Conservation (phyloP, 176 grass and related monocot genomes). For the Raddia guianensis region DNA sequence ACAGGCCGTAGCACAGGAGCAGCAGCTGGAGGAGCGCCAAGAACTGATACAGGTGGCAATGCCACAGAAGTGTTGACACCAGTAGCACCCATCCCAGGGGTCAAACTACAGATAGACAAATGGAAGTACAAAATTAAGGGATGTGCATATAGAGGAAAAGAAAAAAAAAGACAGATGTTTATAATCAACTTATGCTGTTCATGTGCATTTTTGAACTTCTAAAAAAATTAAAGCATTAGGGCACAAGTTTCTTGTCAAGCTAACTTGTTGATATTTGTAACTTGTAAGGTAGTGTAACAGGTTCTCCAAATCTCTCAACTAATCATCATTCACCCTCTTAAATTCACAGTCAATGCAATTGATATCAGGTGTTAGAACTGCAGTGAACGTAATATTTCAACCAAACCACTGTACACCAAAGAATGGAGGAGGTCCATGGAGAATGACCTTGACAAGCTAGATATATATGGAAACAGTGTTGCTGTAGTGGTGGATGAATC, state of each 20-base stretch:
- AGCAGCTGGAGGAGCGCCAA: constrained; percentile 63
- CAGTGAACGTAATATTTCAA: constrained; percentile 33
- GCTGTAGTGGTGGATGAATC: constrained; percentile 59
- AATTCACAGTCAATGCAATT: constrained; percentile 30
- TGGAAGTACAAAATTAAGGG: constrained; percentile 4
- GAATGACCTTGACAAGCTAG: constrained; percentile 68
- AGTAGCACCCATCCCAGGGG: constrained; percentile 55
- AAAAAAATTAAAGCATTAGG: not conserved
- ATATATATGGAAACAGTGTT: constrained; percentile 56
- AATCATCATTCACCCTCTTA: constrained; percentile 28
- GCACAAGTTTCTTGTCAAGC: not conserved
- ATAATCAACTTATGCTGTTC: not conserved
- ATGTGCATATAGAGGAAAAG: not conserved
- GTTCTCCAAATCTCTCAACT: not conserved
- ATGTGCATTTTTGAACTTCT: not conserved
- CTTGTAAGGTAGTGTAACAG: constrained; percentile 14
- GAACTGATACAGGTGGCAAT: constrained; percentile 65
- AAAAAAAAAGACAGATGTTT: not conserved
- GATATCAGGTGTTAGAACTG: constrained; percentile 29
- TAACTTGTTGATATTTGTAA: constrained; percentile 20
- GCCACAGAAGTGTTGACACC: constrained; percentile 43
- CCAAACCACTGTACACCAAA: constrained; percentile 41
- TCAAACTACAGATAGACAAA: constrained; percentile 55
- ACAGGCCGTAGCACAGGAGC: constrained; percentile 46
- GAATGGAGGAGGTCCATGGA: constrained; percentile 50